Evolutionary conservation across 139 green algal species (phyloP), one percentile per base, ranked within the genome.

Genomic region (Picocystis salinarum): DNA sequence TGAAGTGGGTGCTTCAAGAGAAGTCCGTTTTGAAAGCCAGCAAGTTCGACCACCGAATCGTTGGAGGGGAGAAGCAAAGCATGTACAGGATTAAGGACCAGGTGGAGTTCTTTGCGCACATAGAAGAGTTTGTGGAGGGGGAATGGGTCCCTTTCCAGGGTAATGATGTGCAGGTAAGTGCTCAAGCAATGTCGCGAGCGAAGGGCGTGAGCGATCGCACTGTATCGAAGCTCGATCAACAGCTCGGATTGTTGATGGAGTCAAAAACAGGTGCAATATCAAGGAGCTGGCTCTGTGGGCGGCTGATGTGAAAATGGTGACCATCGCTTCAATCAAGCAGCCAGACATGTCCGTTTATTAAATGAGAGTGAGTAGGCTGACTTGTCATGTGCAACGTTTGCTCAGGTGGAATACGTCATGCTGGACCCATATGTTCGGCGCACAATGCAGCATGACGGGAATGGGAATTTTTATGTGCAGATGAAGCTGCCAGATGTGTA

Each of bases 401-500:
- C n/a, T n/a, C 36, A 44, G 64, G 39, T 93, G 18, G 76, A 92
- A 60, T 94, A 92, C 49, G 56, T 64, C 22, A 95, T 95, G 85
- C 72, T 95, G 41, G 77, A 90, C 64, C 85, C 85, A 22, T 74
- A 95, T 54, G 51, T 94, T 2, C 67, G 88, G 25, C 62, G 59
- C 31, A 71, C 59, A 2, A 60, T 95, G 28, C 19, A 40, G 19
- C 64, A 77, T 28, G 59, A 82, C 26, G 62, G 55, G 33, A 64
- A 79, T 33, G 60, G 55, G n/a, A 58, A 39, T 22, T 77, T 67
- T 40, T 45, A 25, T 11, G 52, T 50, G 3, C 22, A 48, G 7
- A 69, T 85, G 23, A 65, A 77, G 51, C 70, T 82, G 22, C 85
- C 85, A 2, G 85, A 95, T 46, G 73, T 84, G 34, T 95, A 95